Conservation (phyloP, 1,284 basidiomycete genomes). For the Puccinia coronata region DNA sequence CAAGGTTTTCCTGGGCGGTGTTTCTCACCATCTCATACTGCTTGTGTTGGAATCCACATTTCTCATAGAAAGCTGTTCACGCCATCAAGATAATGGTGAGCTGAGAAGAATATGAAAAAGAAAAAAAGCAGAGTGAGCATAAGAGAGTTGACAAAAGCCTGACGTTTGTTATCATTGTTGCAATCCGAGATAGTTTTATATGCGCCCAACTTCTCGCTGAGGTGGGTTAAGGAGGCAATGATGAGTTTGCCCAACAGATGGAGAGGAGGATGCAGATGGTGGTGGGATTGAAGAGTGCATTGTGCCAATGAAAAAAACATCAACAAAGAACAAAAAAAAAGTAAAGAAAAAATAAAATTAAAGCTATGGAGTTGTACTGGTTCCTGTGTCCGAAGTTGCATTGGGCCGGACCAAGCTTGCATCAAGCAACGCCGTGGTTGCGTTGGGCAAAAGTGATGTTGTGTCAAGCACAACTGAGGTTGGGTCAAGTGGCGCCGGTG, state of each 20-base stretch:
- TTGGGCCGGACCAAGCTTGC: too few relatives aligned
- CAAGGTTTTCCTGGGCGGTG: constrained; percentile 34
- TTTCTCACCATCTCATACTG: constrained; percentile 50
- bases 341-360: too few relatives aligned
- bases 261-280: constrained; percentile 57
- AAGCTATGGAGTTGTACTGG: too few relatives aligned
- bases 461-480: too few relatives aligned
- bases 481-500: too few relatives aligned
- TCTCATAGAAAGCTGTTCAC: constrained; percentile 45
- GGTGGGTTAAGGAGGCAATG: constrained; percentile 56
- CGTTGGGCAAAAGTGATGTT: too few relatives aligned
- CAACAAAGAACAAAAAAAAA: too few relatives aligned
- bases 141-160: too few relatives aligned
- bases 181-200: constrained; percentile 59
- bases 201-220: constrained; percentile 55
- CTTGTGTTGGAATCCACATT: constrained; percentile 48
- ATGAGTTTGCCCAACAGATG: constrained; percentile 57
- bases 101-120: background rate
- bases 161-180: constrained; percentile 56
- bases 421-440: too few relatives aligned
- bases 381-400: too few relatives aligned
- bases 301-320: too few relatives aligned
- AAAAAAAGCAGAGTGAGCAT: too few relatives aligned
- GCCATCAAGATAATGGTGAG: background rate
- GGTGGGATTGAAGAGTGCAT: constrained; percentile 56